These are phyloP conservation scores for Suillus luteus DNA, from an alignment of 768 basidiomycete genomes.

Conservation along the genomic window DNA sequence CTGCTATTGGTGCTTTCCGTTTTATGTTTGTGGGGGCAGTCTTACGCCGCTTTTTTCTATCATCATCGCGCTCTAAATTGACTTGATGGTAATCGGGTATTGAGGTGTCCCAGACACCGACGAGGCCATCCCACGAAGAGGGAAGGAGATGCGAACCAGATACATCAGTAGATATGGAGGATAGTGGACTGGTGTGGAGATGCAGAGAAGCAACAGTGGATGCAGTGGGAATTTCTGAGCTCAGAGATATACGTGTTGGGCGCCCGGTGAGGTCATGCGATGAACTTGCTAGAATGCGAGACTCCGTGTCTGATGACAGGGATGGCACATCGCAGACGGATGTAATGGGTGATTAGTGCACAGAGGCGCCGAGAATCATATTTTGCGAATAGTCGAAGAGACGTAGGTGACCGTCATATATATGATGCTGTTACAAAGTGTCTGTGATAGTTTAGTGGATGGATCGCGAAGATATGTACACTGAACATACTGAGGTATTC, in stretches of 20 bases:
- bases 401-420: slow-evolving; percentile 79
- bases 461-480: neutral
- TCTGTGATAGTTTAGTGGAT: slow-evolving; percentile 36
- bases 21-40: slow-evolving; percentile 42
- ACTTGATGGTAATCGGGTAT: slow-evolving; percentile 70
- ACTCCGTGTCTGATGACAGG: slow-evolving; percentile 27
- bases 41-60: slow-evolving; percentile 65
- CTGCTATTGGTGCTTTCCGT: slow-evolving; percentile 67
- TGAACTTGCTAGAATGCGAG: slow-evolving; percentile 57
- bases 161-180: slow-evolving; percentile 61
- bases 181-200: slow-evolving; percentile 80
- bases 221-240: slow-evolving; percentile 30
- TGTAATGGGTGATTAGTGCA: slow-evolving; percentile 69
- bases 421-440: slow-evolving; percentile 74
- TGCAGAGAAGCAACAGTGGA: slow-evolving; percentile 68
- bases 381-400: slow-evolving; percentile 72
- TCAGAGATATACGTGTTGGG: slow-evolving; percentile 38
- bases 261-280: slow-evolving; percentile 81
- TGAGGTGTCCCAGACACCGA: slow-evolving; percentile 78
- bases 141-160: slow-evolving; percentile 72
- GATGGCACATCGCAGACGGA: slow-evolving; percentile 58
- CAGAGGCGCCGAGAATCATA: slow-evolving; percentile 46
- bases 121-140: slow-evolving; percentile 82
- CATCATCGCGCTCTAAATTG: slow-evolving; percentile 19
- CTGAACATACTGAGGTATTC: slow-evolving; percentile 49